A percentile compares a stretch with the other conserved stretches of the same genome.
Evolutionary conservation across 371 early-diverging fungal genomes (phyloP).

Genomic region (Blastocladiella emersonii): DNA sequence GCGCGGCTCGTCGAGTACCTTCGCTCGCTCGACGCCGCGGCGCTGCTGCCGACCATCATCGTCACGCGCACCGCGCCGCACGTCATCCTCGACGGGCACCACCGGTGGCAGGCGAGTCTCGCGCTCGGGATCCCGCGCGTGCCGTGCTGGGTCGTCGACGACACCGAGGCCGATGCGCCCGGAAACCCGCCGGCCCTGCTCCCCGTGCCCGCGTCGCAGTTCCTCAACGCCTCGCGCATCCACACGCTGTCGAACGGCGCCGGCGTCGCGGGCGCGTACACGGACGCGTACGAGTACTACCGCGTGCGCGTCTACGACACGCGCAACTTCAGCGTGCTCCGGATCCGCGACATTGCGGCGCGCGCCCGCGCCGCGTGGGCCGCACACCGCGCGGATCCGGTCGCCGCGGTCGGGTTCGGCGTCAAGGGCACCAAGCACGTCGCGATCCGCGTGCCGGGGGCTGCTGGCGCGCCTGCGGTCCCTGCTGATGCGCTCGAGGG

Average conservation of each 20-base stretch:
- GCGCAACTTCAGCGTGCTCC: neutral
- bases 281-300: conserved; percentile 1
- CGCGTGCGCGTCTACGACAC: conserved; percentile 3
- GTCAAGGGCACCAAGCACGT: conserved; percentile 5
- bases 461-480: neutral
- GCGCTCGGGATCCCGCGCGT: conserved; percentile 3
- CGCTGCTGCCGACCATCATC: conserved; percentile 3
- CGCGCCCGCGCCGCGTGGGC: neutral
- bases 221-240: neutral
- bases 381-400: neutral
- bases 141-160: conserved; percentile 5
- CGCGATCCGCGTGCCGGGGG: neutral
- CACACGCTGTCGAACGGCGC: neutral
- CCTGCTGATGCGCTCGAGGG: neutral
- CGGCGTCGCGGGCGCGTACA: neutral
- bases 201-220: neutral
- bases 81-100: conserved; percentile 6
- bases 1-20: neutral
- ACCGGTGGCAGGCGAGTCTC: conserved; percentile 3
- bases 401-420: neutral
- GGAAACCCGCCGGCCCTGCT: neutral
- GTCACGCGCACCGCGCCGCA: neutral
- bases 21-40: neutral
- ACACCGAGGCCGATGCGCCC: neutral
- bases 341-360: conserved; percentile 2